These are phyloP conservation scores for Kwoniella dejecticola DNA, from an alignment of 768 basidiomycete genomes.

Conservation along the genomic window DNA sequence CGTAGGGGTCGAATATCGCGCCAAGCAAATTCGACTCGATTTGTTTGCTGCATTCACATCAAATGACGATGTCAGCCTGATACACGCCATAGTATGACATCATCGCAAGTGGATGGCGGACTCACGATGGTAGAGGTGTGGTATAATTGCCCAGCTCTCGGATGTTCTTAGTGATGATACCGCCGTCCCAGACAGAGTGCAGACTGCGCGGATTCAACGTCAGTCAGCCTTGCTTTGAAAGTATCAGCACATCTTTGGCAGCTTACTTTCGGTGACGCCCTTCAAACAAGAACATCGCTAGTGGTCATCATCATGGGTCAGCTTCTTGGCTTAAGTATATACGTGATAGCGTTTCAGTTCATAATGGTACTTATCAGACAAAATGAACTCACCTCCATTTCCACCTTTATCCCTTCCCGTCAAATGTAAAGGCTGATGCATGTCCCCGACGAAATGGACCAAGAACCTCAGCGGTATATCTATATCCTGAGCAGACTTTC, in stretches of 20 bases:
- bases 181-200: constrained; percentile 83
- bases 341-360: too few relatives aligned
- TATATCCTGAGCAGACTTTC: constrained; percentile 48
- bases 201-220: constrained; percentile 60
- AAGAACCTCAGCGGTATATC: constrained; percentile 89
- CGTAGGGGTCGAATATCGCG: constrained; percentile 81
- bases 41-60: constrained; percentile 53
- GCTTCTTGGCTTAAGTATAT: too few relatives aligned
- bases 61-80: too few relatives aligned
- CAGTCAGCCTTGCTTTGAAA: too few relatives aligned
- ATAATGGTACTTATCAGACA: too few relatives aligned
- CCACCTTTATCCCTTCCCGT: constrained; percentile 85
- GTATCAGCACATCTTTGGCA: neutral
- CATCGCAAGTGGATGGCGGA: constrained; percentile 13
- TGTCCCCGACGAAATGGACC: constrained; percentile 87
- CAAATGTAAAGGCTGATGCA: constrained; percentile 92
- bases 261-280: constrained; percentile 69
- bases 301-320: too few relatives aligned
- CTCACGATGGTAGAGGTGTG: constrained; percentile 65
- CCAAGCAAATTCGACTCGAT: constrained; percentile 71
- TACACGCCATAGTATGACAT: too few relatives aligned
- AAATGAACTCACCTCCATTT: constrained; percentile 63
- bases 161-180: constrained; percentile 79
- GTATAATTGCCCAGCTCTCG: constrained; percentile 81
- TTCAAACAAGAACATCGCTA: constrained; percentile 71